phyloP scores from a whole-genome alignment of 352 stramenopile species.

The Phytopythium aichiense region DNA sequence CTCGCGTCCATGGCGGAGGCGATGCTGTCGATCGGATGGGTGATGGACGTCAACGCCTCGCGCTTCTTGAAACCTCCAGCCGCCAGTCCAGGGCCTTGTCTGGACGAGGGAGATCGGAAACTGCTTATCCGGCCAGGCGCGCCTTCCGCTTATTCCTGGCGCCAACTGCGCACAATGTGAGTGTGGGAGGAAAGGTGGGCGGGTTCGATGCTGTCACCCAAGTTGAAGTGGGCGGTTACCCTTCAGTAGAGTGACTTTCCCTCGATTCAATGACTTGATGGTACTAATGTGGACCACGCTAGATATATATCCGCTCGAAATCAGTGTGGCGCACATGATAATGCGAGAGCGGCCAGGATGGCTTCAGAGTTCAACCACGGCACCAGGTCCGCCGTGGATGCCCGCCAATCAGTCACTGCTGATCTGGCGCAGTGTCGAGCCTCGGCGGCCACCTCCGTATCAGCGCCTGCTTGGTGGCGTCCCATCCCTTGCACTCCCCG shows the following conservation, averaged over 20 bases:
- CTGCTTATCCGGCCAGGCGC: neutral
- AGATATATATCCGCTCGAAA: no score
- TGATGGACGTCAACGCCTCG: neutral
- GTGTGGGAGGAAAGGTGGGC: neutral
- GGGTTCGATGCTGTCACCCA: neutral
- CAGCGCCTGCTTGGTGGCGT: neutral
- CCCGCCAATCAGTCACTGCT: neutral
- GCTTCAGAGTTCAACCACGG: constrained; percentile 5
- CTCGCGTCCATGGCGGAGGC: neutral
- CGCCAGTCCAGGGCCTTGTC: neutral
- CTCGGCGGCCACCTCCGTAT: neutral
- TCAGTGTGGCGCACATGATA: neutral
- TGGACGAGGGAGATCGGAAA: neutral
- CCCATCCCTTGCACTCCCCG: neutral
- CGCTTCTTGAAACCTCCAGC: neutral
- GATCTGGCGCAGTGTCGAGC: neutral
- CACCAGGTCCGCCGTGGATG: neutral
- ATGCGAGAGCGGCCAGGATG: neutral
- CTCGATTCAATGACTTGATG: neutral
- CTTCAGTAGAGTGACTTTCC: neutral
- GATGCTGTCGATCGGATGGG: neutral
- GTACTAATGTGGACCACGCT: no score
- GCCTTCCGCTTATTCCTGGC: neutral
- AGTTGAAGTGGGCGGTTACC: constrained; percentile 5
- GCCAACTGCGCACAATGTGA: neutral